Conservation (phyloP, 805 yeast species). For the Suhomyces prunicola region DNA sequence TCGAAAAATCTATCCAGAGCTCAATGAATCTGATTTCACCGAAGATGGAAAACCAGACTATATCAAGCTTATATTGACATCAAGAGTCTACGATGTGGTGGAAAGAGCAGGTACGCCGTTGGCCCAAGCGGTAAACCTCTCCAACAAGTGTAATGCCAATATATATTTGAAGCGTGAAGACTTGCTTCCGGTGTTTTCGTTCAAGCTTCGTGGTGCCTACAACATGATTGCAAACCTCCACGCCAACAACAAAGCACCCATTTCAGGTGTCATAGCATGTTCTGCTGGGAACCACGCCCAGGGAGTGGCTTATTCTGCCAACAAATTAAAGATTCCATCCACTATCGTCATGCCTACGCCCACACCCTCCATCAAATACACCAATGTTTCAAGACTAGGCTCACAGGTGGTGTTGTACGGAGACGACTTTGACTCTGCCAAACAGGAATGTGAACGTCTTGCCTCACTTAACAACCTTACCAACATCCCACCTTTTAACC, state of each 20-base stretch:
- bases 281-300: conserved; percentile 99
- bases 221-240: conserved; percentile 91
- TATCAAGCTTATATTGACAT: conserved; percentile 81
- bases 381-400: conserved; percentile 89
- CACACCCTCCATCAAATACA: conserved; percentile 91
- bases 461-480: conserved; percentile 69
- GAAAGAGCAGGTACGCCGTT: conserved; percentile 77
- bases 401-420: conserved; percentile 92
- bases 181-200: conserved; percentile 88
- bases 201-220: conserved; percentile 96
- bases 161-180: conserved; percentile 89
- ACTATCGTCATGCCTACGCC: conserved; percentile 98
- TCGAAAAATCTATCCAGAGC: conserved; percentile 42
- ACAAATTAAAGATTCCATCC: conserved; percentile 80
- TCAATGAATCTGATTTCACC: conserved; percentile 48
- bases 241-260: conserved; percentile 49
- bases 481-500: conserved; percentile 97
- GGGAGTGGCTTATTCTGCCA: conserved; percentile 94
- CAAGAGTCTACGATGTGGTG: conserved; percentile 92
- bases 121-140: conserved; percentile 67
- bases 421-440: conserved; percentile 93
- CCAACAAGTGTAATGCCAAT: conserved; percentile 71
- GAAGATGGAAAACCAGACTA: conserved; percentile 86
- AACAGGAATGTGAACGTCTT: conserved; percentile 78
- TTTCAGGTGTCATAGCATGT: conserved; percentile 93